Percentiles rank a stretch among this genome's conserved stretches.
These are phyloP conservation scores for Manihot esculenta DNA, from an alignment of 441 rosid genomes.

Conservation along the genomic window DNA sequence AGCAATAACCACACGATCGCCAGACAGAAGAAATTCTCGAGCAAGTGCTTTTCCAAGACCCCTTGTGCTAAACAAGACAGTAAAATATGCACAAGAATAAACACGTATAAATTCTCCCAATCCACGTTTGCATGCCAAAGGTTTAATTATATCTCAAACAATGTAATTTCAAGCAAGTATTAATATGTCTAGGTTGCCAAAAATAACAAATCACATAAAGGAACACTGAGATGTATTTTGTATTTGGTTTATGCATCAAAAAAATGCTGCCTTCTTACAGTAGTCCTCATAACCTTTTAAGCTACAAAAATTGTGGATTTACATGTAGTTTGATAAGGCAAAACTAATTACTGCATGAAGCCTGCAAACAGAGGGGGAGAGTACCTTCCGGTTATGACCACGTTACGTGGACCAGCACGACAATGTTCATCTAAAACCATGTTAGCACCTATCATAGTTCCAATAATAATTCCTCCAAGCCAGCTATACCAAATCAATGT, in stretches of 20 bases:
- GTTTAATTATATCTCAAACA: not conserved
- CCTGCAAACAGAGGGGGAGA: slow-evolving; percentile 1
- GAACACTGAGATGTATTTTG: not conserved
- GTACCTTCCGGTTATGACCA: slow-evolving; percentile 95
- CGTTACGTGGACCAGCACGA: slow-evolving; percentile 89
- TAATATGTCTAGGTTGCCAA: not conserved
- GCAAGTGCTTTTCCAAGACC: slow-evolving; percentile 96
- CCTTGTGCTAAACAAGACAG: slow-evolving; percentile 59
- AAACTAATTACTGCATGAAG: slow-evolving; percentile 9
- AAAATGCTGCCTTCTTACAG: not conserved
- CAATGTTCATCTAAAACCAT: slow-evolving; percentile 89
- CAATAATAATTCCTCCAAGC: slow-evolving; percentile 92
- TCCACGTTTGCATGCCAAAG: slow-evolving; percentile 9
- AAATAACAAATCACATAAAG: slow-evolving; percentile 4
- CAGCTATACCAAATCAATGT: slow-evolving; percentile 89
- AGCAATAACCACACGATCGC: slow-evolving; percentile 81
- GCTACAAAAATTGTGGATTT: not conserved
- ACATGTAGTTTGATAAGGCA: slow-evolving; percentile 8
- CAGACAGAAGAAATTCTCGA: slow-evolving; percentile 90
- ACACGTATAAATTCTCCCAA: slow-evolving; percentile 16
- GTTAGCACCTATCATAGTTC: slow-evolving; percentile 90
- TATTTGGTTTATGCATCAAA: slow-evolving; percentile 17
- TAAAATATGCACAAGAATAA: slow-evolving; percentile 26
- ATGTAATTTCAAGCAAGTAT: not conserved
- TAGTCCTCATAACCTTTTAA: no score